Conservation (phyloP, 2,329 filamentous ascomycete genomes). For the Botrytis porri region DNA sequence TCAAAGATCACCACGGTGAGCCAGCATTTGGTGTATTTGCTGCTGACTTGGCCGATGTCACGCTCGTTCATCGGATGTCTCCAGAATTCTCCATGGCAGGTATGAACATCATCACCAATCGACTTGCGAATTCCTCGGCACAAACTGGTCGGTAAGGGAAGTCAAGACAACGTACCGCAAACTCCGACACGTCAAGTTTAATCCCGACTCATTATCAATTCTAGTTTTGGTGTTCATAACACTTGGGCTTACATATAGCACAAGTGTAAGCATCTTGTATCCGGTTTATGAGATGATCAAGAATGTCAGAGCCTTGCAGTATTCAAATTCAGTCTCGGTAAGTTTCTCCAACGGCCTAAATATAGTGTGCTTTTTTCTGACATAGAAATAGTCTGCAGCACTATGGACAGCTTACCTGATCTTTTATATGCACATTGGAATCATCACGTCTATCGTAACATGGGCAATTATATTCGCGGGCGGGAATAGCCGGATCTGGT, state of each 20-base stretch:
- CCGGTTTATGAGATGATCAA: constrained; percentile 32
- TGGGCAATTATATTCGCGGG: background rate
- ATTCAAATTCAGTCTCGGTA: constrained; percentile 33
- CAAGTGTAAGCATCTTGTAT: constrained; percentile 27
- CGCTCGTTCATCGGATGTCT: constrained; percentile 24
- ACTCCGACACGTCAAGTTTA: background rate
- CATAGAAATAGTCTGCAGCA: constrained; percentile 23
- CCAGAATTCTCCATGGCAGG: background rate
- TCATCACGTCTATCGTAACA: background rate
- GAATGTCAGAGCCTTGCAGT: constrained; percentile 32
- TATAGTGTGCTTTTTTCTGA: background rate
- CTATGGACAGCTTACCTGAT: constrained; percentile 33
- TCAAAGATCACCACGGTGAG: constrained; percentile 21
- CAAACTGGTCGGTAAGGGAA: constrained; percentile 23
- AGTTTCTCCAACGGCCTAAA: background rate
- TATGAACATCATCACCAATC: constrained; percentile 26
- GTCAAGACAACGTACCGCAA: constrained; percentile 16
- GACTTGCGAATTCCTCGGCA: constrained; percentile 28
- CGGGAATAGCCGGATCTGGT: background rate
- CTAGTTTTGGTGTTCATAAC: background rate
- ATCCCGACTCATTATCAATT: background rate
- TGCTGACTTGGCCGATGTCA: constrained; percentile 24
- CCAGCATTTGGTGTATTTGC: constrained; percentile 27
- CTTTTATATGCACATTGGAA: constrained; percentile 35
- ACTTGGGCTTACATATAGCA: background rate